phyloP scores from a whole-genome alignment of 352 stramenopile species.

The Phytophthora sansomeana region DNA sequence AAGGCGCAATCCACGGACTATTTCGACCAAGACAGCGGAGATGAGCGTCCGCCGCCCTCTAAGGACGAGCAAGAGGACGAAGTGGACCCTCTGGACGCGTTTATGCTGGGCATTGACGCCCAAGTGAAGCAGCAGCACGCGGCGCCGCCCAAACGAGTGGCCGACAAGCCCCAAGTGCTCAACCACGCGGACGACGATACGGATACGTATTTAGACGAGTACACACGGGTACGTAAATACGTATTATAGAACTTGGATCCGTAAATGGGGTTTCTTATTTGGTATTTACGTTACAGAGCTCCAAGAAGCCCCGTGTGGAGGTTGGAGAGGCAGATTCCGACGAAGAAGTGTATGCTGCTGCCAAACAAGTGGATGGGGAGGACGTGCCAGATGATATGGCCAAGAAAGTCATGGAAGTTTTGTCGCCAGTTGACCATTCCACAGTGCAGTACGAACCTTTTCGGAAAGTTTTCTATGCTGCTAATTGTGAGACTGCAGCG shows the following conservation, averaged over 20 bases:
- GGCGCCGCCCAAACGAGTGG: slow-evolving; percentile 28
- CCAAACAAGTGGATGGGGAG: slow-evolving; percentile 51
- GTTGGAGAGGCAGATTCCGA: slow-evolving; percentile 57
- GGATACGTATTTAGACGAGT: slow-evolving; percentile 43
- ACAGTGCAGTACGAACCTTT: slow-evolving; percentile 85
- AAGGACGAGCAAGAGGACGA: slow-evolving; percentile 44
- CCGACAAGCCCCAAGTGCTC: slow-evolving; percentile 50
- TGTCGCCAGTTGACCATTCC: slow-evolving; percentile 75
- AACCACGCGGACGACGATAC: slow-evolving; percentile 44
- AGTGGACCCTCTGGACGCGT: slow-evolving; percentile 86
- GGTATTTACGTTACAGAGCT: slow-evolving; percentile 31
- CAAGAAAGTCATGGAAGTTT: slow-evolving; percentile 79
- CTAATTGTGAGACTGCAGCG: slow-evolving; percentile 48
- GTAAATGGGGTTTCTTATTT: background rate
- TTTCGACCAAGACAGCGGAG: slow-evolving; percentile 73
- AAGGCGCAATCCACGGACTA: slow-evolving; percentile 60
- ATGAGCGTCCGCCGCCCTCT: slow-evolving; percentile 7
- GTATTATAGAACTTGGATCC: slow-evolving; percentile 9
- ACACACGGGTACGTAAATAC: slow-evolving; percentile 34
- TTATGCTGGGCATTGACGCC: slow-evolving; percentile 83
- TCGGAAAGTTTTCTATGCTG: slow-evolving; percentile 79
- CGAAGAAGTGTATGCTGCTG: slow-evolving; percentile 79
- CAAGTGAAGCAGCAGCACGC: slow-evolving; percentile 64
- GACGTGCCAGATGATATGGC: slow-evolving; percentile 38
- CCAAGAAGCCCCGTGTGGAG: slow-evolving; percentile 44